phyloP scores from a whole-genome alignment of 352 stramenopile species.

The Peronospora farinosa region DNA sequence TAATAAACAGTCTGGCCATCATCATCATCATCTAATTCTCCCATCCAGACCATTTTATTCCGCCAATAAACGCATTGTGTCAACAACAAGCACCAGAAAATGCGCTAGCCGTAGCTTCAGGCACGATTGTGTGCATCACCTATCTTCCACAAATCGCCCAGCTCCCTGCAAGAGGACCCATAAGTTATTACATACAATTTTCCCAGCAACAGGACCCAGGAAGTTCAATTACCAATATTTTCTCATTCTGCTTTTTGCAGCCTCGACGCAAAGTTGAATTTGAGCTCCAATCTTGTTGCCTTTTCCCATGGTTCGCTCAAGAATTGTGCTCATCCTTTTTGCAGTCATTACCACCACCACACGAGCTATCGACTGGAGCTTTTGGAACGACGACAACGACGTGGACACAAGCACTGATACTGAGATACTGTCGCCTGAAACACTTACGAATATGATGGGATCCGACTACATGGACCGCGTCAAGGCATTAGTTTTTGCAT shows the following conservation, averaged over 20 bases:
- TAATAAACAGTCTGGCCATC: too few relatives aligned
- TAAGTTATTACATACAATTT: too few relatives aligned
- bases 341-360: slow-evolving; percentile 10
- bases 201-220: too few relatives aligned
- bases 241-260: slow-evolving; percentile 28
- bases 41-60: background rate
- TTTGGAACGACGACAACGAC: slow-evolving; percentile 29
- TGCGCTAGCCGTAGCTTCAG: slow-evolving; percentile 11
- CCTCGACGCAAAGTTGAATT: slow-evolving; percentile 9
- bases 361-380: slow-evolving; percentile 29
- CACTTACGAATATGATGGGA: slow-evolving; percentile 20
- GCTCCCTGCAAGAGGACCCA: too few relatives aligned
- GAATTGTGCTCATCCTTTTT: slow-evolving; percentile 7
- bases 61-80: slow-evolving; percentile 1
- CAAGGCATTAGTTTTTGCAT: slow-evolving; percentile 18
- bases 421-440: slow-evolving; percentile 22
- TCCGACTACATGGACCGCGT: slow-evolving; percentile 28
- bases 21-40: slow-evolving; percentile 1
- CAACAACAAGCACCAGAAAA: slow-evolving; percentile 5
- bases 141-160: slow-evolving; percentile 21
- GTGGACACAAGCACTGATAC: background rate
- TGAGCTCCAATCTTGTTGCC: slow-evolving; percentile 4
- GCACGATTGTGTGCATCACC: slow-evolving; percentile 24
- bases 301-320: slow-evolving; percentile 20
- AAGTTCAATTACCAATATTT: slow-evolving; percentile 7